A percentile compares a stretch with the other conserved stretches of the same genome.
Conservation (phyloP, 2,329 filamentous ascomycete genomes). For the Cryphonectria nitschkei region DNA sequence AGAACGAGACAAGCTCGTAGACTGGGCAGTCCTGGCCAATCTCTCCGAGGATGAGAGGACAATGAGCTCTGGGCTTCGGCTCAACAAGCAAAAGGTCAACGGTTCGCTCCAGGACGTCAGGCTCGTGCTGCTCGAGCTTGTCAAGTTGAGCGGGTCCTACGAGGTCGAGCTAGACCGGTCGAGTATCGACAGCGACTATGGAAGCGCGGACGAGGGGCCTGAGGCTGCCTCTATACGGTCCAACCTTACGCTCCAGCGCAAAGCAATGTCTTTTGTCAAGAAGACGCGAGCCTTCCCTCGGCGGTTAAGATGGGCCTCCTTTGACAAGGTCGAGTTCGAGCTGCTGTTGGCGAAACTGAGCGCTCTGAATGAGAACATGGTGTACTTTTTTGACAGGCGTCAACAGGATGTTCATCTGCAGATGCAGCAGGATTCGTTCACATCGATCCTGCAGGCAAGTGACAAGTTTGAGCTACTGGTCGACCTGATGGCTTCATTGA, state of each 20-base stretch:
- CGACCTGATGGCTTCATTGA: slow-evolving; percentile 15
- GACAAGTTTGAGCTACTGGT: slow-evolving; percentile 16
- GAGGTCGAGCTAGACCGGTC: slow-evolving; percentile 3
- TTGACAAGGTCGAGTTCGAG: slow-evolving; percentile 17
- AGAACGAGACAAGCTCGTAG: slow-evolving; percentile 19
- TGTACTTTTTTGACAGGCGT: slow-evolving; percentile 11
- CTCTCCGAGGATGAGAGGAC: slow-evolving; percentile 19
- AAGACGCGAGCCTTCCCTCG: slow-evolving; percentile 13
- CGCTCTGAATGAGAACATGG: slow-evolving; percentile 19
- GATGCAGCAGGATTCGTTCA: slow-evolving; percentile 15
- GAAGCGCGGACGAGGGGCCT: not conserved
- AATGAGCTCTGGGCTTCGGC: slow-evolving; percentile 16
- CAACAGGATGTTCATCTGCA: slow-evolving; percentile 17
- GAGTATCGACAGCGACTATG: not conserved
- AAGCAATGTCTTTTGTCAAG: slow-evolving; percentile 16
- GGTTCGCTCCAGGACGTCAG: slow-evolving; percentile 18
- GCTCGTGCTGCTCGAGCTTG: slow-evolving; percentile 14
- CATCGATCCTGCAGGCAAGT: slow-evolving; percentile 17
- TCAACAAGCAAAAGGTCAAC: slow-evolving; percentile 20
- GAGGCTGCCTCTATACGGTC: not conserved
- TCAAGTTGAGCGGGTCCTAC: slow-evolving; percentile 11
- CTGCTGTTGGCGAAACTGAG: slow-evolving; percentile 13
- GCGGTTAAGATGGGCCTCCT: slow-evolving; percentile 9
- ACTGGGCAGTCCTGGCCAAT: slow-evolving; percentile 23
- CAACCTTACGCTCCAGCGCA: slow-evolving; percentile 8